Evolutionary conservation across 768 basidiomycete genomes (phyloP).

Genomic region (Nidularia sp.): DNA sequence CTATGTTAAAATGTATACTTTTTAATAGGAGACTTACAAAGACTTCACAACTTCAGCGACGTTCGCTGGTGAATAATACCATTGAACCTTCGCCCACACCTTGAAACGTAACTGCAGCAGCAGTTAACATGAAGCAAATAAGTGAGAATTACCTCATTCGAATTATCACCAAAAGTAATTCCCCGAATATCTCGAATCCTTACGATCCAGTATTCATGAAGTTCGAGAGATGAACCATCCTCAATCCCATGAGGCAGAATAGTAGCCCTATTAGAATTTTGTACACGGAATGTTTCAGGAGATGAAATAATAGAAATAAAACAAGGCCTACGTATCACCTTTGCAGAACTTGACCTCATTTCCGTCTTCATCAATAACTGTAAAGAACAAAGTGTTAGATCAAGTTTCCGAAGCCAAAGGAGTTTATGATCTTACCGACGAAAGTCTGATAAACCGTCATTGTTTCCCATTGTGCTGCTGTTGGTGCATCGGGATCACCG

Average conservation of each 20-base stretch:
- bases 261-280: slow-evolving; percentile 24
- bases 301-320: not conserved
- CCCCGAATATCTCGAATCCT: slow-evolving; percentile 43
- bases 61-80: slow-evolving; percentile 54
- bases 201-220: slow-evolving; percentile 48
- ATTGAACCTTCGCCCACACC: slow-evolving; percentile 53
- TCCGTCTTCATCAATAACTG: slow-evolving; percentile 26
- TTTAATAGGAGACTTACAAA: slow-evolving; percentile 33
- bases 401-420: not conserved
- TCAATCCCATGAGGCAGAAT: slow-evolving; percentile 31
- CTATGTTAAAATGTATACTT: not conserved
- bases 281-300: not conserved
- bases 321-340: slow-evolving; percentile 29
- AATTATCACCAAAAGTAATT: slow-evolving; percentile 14
- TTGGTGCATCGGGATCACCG: not conserved
- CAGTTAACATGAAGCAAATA: not conserved
- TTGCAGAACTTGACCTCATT: slow-evolving; percentile 21
- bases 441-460: slow-evolving; percentile 16
- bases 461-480: slow-evolving; percentile 9
- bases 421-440: slow-evolving; percentile 12
- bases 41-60: slow-evolving; percentile 36
- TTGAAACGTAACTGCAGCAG: slow-evolving; percentile 10
- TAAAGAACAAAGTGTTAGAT: not conserved
- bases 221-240: slow-evolving; percentile 18
- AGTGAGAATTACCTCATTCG: slow-evolving; percentile 18